These are phyloP conservation scores for Agarophyton chilense DNA, from an alignment of 23 red algal genomes.

Conservation along the genomic window DNA sequence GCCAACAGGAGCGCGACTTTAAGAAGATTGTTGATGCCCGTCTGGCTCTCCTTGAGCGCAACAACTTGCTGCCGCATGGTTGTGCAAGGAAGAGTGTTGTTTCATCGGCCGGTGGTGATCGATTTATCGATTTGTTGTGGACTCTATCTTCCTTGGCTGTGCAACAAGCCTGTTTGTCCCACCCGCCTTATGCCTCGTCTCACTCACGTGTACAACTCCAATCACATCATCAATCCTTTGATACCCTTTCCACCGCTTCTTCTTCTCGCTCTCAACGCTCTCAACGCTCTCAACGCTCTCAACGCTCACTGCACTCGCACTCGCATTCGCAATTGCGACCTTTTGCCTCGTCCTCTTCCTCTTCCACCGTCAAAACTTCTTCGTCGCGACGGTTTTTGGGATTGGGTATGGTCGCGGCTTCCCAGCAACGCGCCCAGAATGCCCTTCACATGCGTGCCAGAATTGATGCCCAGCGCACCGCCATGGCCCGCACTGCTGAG, in stretches of 20 bases:
- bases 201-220: background rate
- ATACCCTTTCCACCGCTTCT: background rate
- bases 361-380: background rate
- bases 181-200: constrained; percentile 38
- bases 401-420: constrained; percentile 19
- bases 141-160: constrained; percentile 37
- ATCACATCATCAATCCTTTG: background rate
- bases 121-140: constrained; percentile 52
- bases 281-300: background rate
- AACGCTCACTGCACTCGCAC: background rate
- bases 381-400: constrained; percentile 38
- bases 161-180: constrained; percentile 44
- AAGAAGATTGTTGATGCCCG: constrained; percentile 43
- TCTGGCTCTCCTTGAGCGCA: constrained; percentile 36
- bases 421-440: constrained; percentile 27
- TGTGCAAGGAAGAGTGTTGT: constrained; percentile 61
- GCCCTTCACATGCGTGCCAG: constrained; percentile 15
- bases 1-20: constrained; percentile 70
- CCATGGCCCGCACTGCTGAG: constrained; percentile 31
- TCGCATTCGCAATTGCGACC: too few relatives aligned
- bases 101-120: constrained; percentile 32
- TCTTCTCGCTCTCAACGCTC: constrained; percentile 35
- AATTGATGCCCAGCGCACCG: constrained; percentile 40
- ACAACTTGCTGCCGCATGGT: constrained; percentile 54
- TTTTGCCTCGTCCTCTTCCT: background rate